A percentile compares a stretch with the other conserved stretches of the same genome.
Evolutionary conservation across 371 early-diverging fungal genomes (phyloP).

Genomic region (Syncephalastrum contaminatum): DNA sequence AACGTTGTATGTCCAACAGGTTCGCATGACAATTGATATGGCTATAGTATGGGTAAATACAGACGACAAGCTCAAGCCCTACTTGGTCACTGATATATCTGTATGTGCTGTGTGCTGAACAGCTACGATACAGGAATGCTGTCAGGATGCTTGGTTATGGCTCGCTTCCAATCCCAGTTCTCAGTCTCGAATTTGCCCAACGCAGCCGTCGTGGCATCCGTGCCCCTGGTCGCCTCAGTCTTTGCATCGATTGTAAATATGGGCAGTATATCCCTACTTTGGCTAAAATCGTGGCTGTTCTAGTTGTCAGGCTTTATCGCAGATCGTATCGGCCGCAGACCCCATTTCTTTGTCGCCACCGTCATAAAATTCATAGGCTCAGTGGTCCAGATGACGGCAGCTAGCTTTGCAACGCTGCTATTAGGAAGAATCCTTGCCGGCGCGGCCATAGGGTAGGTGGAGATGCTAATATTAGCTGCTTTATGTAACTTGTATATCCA

Average conservation of each 20-base stretch:
- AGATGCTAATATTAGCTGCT: no score
- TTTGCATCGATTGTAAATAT: constrained; percentile 36
- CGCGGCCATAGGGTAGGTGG: constrained; percentile 58
- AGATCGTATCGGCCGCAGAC: constrained; percentile 38
- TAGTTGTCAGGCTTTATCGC: constrained; percentile 38
- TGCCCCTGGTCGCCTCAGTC: constrained; percentile 31
- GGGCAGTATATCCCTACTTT: background rate
- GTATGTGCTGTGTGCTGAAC: background rate
- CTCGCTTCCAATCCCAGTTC: constrained; percentile 25
- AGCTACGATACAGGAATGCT: constrained; percentile 52
- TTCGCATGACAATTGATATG: constrained; percentile 1
- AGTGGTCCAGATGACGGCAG: constrained; percentile 60
- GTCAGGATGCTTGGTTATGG: constrained; percentile 39
- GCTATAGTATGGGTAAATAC: background rate
- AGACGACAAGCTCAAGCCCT: background rate
- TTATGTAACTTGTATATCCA: background rate
- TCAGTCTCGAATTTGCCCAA: constrained; percentile 1
- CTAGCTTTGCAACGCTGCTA: constrained; percentile 52
- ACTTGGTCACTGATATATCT: background rate
- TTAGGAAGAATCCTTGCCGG: constrained; percentile 74
- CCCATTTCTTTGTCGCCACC: constrained; percentile 50
- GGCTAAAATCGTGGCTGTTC: constrained; percentile 2
- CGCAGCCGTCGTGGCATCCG: constrained; percentile 18
- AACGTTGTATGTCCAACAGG: background rate
- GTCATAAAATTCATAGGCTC: constrained; percentile 69